Evolutionary conservation across 441 rosid species (phyloP).

Genomic region (Gossypium schwendimanii): DNA sequence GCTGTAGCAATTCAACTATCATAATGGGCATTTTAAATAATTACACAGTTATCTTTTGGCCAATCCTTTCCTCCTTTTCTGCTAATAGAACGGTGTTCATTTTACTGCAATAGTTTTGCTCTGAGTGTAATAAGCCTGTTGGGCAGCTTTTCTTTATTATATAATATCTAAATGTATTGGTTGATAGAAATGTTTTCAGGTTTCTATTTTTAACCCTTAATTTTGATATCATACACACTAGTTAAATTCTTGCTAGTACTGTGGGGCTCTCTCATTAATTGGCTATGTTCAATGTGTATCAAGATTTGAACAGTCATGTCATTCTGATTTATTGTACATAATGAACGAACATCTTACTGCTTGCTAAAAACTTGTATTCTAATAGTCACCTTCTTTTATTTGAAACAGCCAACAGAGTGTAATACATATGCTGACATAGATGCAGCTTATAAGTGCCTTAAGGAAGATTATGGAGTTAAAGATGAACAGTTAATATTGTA

Average conservation of each 20-base stretch:
- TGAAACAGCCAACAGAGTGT: slow-evolving; percentile 55
- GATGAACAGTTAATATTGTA: slow-evolving; percentile 58
- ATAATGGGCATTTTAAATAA: background rate
- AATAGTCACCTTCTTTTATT: slow-evolving; percentile 4
- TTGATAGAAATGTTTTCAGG: background rate
- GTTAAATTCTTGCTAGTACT: background rate
- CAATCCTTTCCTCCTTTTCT: background rate
- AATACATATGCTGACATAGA: slow-evolving; percentile 68
- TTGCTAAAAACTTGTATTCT: background rate
- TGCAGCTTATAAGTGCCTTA: slow-evolving; percentile 53
- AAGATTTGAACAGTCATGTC: background rate
- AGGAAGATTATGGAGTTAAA: slow-evolving; percentile 47
- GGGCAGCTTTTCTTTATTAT: background rate
- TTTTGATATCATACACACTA: background rate
- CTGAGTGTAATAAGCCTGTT: background rate
- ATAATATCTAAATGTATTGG: background rate
- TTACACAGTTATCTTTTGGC: background rate
- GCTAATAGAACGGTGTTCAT: background rate
- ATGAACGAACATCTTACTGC: background rate
- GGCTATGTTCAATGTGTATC: background rate
- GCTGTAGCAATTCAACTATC: background rate
- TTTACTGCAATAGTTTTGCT: background rate
- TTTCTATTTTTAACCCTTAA: background rate
- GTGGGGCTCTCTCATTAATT: background rate
- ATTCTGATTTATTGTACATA: background rate